A percentile compares a stretch with the other conserved stretches of the same genome.
Conservation (phyloP, 805 yeast genomes). For the Cyberlindnera suaveolens region DNA sequence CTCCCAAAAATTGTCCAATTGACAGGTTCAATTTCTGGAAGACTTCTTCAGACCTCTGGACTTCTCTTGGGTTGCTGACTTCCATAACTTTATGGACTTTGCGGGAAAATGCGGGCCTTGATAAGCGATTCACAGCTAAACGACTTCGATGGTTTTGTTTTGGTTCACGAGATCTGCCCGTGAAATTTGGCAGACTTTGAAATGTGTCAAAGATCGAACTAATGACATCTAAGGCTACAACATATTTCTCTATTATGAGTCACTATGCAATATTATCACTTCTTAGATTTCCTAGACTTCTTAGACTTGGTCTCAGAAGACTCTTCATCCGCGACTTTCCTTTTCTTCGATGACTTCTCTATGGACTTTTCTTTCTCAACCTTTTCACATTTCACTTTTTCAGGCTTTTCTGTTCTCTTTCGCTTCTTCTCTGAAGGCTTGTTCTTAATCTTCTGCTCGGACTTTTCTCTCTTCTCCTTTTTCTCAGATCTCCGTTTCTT, state of each 20-base stretch:
- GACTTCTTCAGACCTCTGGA: background rate
- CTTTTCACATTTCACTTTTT: constrained; percentile 10
- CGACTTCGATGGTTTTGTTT: too few species aligned
- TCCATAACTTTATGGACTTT: too few species aligned
- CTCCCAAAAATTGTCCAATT: constrained; percentile 1
- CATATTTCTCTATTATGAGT: background rate
- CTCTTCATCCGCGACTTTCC: background rate
- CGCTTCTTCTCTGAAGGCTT: constrained; percentile 20
- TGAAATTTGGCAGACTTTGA: too few species aligned
- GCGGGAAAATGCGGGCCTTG: too few species aligned
- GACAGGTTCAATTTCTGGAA: background rate
- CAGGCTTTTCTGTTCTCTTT: constrained; percentile 9
- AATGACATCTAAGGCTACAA: too few species aligned
- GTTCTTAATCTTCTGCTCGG: constrained; percentile 22
- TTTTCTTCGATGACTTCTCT: constrained; percentile 15
- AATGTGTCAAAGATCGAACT: too few species aligned
- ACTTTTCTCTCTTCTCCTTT: constrained; percentile 19
- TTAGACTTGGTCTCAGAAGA: background rate
- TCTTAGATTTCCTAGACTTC: constrained; percentile 5
- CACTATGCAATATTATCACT: background rate
- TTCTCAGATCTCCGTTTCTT: constrained; percentile 4
- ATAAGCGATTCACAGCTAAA: too few species aligned
- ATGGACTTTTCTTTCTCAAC: constrained; percentile 9
- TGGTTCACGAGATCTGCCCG: too few species aligned
- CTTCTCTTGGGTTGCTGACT: too few species aligned